Percentiles rank a stretch among this genome's conserved stretches.
Evolutionary conservation across 441 rosid genomes (phyloP).

Genomic region (Metrosideros polymorpha): DNA sequence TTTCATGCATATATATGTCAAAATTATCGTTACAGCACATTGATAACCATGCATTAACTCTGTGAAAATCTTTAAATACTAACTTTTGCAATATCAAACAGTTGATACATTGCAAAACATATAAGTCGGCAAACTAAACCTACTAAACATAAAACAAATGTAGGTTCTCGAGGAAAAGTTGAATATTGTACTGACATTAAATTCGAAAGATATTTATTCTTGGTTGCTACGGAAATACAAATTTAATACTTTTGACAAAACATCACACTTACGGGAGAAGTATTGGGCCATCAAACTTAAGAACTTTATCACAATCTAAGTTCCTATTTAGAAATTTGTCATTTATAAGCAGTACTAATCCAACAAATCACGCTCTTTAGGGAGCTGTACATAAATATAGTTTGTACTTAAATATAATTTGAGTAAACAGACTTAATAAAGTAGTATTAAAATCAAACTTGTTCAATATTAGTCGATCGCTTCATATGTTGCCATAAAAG

Average conservation of each 20-base stretch:
- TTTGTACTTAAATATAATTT: neutral
- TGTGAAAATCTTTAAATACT: neutral
- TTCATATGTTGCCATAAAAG: neutral
- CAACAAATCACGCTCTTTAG: neutral
- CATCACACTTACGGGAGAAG: neutral
- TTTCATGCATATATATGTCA: neutral
- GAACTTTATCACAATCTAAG: neutral
- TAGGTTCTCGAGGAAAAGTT: neutral
- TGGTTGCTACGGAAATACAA: neutral
- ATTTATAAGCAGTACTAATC: neutral
- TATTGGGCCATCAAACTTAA: neutral
- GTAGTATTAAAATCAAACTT: neutral
- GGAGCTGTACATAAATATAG: neutral
- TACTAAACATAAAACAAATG: neutral
- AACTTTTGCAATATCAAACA: neutral
- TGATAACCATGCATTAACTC: neutral
- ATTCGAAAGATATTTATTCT: neutral
- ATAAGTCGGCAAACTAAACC: neutral
- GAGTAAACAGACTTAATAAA: neutral
- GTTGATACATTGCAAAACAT: neutral
- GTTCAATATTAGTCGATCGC: neutral
- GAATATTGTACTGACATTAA: neutral
- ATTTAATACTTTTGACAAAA: neutral
- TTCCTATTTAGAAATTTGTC: neutral
- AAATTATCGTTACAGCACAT: neutral